Evolutionary conservation across 768 basidiomycete genomes (phyloP), one percentile per base, ranked within the genome.

Genomic region (Pleurotus tuber-regium): DNA sequence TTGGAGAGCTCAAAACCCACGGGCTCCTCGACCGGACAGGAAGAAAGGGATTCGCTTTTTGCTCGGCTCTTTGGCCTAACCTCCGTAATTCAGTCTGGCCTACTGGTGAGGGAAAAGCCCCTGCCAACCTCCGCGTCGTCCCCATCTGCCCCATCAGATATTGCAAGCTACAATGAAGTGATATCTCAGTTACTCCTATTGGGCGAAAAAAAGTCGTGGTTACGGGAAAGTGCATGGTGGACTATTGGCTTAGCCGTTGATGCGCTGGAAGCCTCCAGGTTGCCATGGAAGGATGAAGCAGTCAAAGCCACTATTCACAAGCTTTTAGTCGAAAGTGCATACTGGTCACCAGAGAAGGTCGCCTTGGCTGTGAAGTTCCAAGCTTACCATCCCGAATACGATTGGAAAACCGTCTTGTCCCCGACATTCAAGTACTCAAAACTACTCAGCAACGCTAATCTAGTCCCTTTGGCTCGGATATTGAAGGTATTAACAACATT

Each of bases 161-260:
- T 80, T 39, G 71, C 76, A 24, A 76, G 78, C 47, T 96, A 82
- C 66, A 68, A 71, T 23, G 73, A 80, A 24, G 74, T 84, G 8
- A 59, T 96, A 52, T 64, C 66, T 5, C 72, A 84, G 50, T 76
- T 97, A 16, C 57, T 90, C 31, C 73, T 70, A 7, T 69, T 97
- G 38, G 92, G 90, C 19, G 83, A 87, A 59, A 82, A 84, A 63
- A 97, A 95, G 66, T 84, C 86, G 0, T 98, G 94, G 93, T 68
- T 98, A 43, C 76, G 86, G 31, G 96, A 98, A 67, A 88, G 89
- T 61, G 88, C 86, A 11, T 96, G 91, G 89, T 96, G 92, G 83
- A 76, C 83, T 18, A 70, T 95, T 43, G 69, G 76, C 19, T 70
- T 85, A 41, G 85, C 84, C 0, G 57, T 92, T 42, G 82, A 87